Conservation (phyloP, 139 green algal species). For the Coelastrella sp. region DNA sequence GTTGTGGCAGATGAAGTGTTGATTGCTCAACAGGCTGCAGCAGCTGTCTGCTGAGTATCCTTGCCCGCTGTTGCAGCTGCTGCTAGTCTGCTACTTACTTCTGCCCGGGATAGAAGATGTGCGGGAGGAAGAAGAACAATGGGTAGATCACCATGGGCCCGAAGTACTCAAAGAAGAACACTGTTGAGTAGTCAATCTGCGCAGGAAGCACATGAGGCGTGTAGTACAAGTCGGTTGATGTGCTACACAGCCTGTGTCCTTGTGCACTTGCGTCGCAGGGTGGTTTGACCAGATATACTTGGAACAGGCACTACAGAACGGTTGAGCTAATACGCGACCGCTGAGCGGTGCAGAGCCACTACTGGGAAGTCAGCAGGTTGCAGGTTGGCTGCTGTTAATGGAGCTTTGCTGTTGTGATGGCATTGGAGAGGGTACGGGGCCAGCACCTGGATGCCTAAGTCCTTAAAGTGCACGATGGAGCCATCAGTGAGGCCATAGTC, state of each 20-base stretch:
- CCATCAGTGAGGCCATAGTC: slow-evolving; percentile 78
- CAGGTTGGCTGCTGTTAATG: not conserved
- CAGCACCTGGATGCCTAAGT: slow-evolving; percentile 92
- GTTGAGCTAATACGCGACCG: too few species aligned
- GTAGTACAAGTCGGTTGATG: too few species aligned
- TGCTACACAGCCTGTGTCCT: too few species aligned
- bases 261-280: too few species aligned
- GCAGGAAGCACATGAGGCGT: not conserved
- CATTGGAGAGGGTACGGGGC: too few species aligned
- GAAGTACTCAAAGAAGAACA: slow-evolving; percentile 99
- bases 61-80: not conserved
- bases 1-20: too few species aligned
- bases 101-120: slow-evolving; percentile 76
- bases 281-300: too few species aligned
- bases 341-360: not conserved
- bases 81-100: slow-evolving; percentile 58
- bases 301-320: too few species aligned
- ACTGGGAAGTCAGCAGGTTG: not conserved
- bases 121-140: slow-evolving; percentile 91
- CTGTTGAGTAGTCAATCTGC: slow-evolving; percentile 93
- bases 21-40: not conserved
- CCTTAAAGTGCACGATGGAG: slow-evolving; percentile 90
- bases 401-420: not conserved
- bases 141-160: slow-evolving; percentile 95
- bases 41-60: not conserved